A percentile compares a stretch with the other conserved stretches of the same genome.
phyloP scores from a whole-genome alignment of 352 stramenopile genomes.

The Phytophthora hybrid region DNA sequence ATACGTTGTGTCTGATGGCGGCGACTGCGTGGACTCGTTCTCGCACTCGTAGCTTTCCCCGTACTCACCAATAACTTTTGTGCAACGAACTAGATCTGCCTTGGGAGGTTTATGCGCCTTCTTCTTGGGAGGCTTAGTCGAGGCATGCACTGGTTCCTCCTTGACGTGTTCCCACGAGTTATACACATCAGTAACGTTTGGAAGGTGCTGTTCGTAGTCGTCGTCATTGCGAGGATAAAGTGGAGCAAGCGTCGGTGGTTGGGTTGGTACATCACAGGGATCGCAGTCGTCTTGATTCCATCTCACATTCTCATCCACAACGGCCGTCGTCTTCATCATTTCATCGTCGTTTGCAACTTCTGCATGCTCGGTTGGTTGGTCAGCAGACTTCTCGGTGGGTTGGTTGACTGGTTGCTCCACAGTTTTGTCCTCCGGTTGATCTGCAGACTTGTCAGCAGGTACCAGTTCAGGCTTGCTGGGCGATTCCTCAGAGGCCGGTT shows the following conservation, averaged over 20 bases:
- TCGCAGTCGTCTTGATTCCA: conserved; percentile 32
- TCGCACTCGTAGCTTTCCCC: conserved; percentile 21
- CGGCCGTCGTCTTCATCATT: neutral
- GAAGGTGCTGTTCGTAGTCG: conserved; percentile 17
- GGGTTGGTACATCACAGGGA: conserved; percentile 31
- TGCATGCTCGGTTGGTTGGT: neutral
- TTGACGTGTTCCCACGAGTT: conserved; percentile 22
- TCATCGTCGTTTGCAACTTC: neutral
- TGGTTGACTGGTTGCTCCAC: neutral
- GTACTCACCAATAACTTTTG: conserved; percentile 10
- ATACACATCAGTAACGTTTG: conserved; percentile 17
- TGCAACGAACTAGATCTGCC: conserved; percentile 7
- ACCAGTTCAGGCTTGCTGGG: neutral
- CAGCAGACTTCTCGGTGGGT: neutral
- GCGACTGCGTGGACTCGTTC: neutral
- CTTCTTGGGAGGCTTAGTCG: neutral
- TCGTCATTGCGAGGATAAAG: conserved; percentile 13
- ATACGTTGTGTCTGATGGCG: neutral
- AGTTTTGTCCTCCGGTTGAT: neutral
- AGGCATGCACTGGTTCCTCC: neutral
- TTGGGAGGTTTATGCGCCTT: neutral
- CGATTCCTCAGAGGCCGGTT: neutral
- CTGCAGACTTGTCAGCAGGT: neutral
- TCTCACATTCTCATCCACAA: conserved; percentile 15
- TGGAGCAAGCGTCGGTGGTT: conserved; percentile 18